phyloP scores from a whole-genome alignment of 257 asterid genomes.

The Solanum chiquidenum region DNA sequence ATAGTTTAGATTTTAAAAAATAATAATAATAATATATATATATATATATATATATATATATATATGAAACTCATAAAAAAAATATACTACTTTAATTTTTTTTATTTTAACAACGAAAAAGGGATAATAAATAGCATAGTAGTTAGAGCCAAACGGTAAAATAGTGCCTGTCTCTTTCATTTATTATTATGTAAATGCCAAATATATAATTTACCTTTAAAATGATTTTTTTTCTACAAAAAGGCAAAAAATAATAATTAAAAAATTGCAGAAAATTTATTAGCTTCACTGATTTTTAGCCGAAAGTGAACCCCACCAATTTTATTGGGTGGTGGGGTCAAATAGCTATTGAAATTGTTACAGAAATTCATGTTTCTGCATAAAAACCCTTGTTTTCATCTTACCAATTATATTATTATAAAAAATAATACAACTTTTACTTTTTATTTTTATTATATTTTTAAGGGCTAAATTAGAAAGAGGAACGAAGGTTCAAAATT shows the following conservation, averaged over 20 bases:
- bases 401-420: neutral
- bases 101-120: neutral
- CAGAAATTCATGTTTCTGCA: neutral
- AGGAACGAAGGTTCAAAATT: neutral
- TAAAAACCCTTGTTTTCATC: neutral
- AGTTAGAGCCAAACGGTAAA: neutral
- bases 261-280: neutral
- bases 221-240: neutral
- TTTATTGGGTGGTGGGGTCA: neutral
- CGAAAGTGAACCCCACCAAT: constrained; percentile 1
- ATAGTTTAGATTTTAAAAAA: neutral
- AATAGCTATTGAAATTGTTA: neutral
- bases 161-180: neutral
- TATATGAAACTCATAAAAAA: neutral
- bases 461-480: neutral
- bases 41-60: neutral
- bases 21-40: neutral
- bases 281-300: constrained; percentile 3
- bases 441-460: too few species aligned
- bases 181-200: neutral
- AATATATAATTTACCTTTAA: neutral
- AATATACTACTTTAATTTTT: neutral
- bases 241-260: neutral
- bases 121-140: neutral
- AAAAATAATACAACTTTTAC: too few species aligned